These are phyloP conservation scores for Penicillium pulvis DNA, from an alignment of 495 filamentous ascomycete genomes.

Conservation along the genomic window DNA sequence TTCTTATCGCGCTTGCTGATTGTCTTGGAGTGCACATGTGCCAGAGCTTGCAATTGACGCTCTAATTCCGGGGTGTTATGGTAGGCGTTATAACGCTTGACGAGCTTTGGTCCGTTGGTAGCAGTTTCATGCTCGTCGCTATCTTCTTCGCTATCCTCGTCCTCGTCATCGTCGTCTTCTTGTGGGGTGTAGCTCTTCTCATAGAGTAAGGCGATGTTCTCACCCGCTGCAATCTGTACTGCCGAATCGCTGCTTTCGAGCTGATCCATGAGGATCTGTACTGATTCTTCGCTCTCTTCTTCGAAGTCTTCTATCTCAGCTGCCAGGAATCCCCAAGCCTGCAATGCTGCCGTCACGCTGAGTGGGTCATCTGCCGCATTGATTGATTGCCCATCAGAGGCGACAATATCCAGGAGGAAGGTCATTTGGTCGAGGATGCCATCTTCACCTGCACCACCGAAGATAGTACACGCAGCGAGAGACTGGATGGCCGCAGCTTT, in stretches of 20 bases:
- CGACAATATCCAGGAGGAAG: slow-evolving; percentile 81
- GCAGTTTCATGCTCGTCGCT: slow-evolving; percentile 52
- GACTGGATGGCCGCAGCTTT: slow-evolving; percentile 79
- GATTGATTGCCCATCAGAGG: slow-evolving; percentile 77
- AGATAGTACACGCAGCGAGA: slow-evolving; percentile 71
- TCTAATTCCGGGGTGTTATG: slow-evolving; percentile 57
- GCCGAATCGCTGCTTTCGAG: slow-evolving; percentile 72
- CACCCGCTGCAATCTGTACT: slow-evolving; percentile 85
- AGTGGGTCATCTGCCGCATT: slow-evolving; percentile 71
- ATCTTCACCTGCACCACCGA: slow-evolving; percentile 72
- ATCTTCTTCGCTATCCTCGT: slow-evolving; percentile 53
- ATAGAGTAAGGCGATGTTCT: slow-evolving; percentile 87
- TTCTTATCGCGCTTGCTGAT: slow-evolving; percentile 81
- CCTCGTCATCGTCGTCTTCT: slow-evolving; percentile 64
- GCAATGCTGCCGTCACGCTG: slow-evolving; percentile 81
- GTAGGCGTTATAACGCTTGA: slow-evolving; percentile 61
- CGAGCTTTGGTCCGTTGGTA: slow-evolving; percentile 57
- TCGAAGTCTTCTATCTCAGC: slow-evolving; percentile 83
- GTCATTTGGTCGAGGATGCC: slow-evolving; percentile 78
- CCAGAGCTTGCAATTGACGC: slow-evolving; percentile 53
- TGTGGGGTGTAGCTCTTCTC: slow-evolving; percentile 73
- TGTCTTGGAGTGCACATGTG: slow-evolving; percentile 64
- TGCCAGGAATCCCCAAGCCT: slow-evolving; percentile 86
- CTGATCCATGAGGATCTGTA: slow-evolving; percentile 89
- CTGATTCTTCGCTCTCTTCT: slow-evolving; percentile 67